phyloP scores from a whole-genome alignment of 2,329 filamentous ascomycete genomes.

The Allantophomopsis cytisporea region DNA sequence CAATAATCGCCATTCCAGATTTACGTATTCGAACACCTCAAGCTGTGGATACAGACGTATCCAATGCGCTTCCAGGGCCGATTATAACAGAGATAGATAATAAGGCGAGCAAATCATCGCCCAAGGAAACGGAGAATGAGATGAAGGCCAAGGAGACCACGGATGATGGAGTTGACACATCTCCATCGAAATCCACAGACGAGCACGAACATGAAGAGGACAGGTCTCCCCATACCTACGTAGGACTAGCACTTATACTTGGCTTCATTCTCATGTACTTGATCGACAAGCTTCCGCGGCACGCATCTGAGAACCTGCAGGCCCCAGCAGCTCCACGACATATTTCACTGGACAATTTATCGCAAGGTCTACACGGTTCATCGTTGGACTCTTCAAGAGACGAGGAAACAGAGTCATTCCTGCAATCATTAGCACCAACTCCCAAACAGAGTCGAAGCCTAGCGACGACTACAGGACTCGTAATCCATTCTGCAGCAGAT shows the following conservation, averaged over 20 bases:
- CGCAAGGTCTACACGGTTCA: constrained; percentile 26
- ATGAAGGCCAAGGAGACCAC: constrained; percentile 1
- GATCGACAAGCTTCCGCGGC: constrained; percentile 72
- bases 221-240: constrained; percentile 54
- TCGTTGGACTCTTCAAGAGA: constrained; percentile 31
- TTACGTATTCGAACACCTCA: neutral
- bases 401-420: constrained; percentile 41
- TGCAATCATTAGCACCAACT: constrained; percentile 41
- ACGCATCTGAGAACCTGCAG: constrained; percentile 52
- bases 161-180: neutral
- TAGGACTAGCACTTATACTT: constrained; percentile 74
- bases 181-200: constrained; percentile 12
- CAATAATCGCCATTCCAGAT: neutral
- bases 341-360: constrained; percentile 77
- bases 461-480: constrained; percentile 84
- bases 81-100: constrained; percentile 2
- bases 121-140: constrained; percentile 4
- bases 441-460: constrained; percentile 48
- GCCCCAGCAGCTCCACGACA: constrained; percentile 59
- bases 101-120: neutral
- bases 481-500: constrained; percentile 90
- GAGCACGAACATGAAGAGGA: constrained; percentile 23
- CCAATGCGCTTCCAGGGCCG: constrained; percentile 2
- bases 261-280: constrained; percentile 97
- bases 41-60: neutral